Evolutionary conservation across 208 protist species (phyloP), one percentile per base, ranked within the genome.

Genomic region (Leishmania arabica): DNA sequence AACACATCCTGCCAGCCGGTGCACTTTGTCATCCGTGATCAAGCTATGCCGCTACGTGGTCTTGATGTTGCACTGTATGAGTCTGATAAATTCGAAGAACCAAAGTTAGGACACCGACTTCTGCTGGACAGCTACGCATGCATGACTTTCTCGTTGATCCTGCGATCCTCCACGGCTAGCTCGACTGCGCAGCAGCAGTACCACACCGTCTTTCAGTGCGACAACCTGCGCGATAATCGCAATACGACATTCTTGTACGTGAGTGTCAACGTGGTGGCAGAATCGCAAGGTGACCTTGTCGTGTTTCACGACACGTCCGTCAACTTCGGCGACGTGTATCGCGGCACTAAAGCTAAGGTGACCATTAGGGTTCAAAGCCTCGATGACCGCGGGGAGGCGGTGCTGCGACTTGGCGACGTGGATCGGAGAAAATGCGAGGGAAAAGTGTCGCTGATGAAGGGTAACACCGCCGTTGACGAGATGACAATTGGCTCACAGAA

Each of bases 261-360:
- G 17, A 92, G 85, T 72, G 85, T 96, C 27, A 94, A 92, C 75
- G 86, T 94, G 40, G 88, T 88, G 1, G 78, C 82, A 3, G 90
- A 95, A 37, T 88, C 88, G n/a, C 88, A 94, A 68, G 93, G 87
- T 37, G 90, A 95, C 68, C 62, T 96, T 42, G 78, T 97, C 21
- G 89, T 75, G 3, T 68, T 95, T 24, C 81, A 85, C 3, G 86
- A 94, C 40, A 86, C 89, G 24, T 81, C 82, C 6, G 69, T 97
- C 27, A 88, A 95, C 64, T 96, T 97, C 84, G 94, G 94, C 56
- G 92, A 93, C 68, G 88, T 97, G 13, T 97, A 96, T 68, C 86
- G 94, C 27, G 94, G 94, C 13, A 93, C 86, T 11, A 84, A 84
- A 70, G 85, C 92, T 0, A 81, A 76, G 21, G 85, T 80, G 19